Evolutionary conservation across 2,329 filamentous ascomycete species (phyloP).

Genomic region (Fusarium odoratissimum): DNA sequence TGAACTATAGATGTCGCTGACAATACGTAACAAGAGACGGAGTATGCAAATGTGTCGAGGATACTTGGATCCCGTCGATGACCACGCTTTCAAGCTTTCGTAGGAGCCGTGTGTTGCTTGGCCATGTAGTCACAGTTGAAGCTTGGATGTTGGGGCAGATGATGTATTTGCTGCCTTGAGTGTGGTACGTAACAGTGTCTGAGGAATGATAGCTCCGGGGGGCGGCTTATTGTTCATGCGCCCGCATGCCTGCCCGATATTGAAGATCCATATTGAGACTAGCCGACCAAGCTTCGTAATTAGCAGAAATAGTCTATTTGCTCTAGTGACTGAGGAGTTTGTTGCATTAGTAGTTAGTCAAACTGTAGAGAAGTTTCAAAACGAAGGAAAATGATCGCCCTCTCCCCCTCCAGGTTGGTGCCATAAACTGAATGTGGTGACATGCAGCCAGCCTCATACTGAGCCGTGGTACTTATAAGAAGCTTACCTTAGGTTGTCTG

Average conservation of each 20-base stretch:
- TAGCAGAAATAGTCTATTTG: not conserved
- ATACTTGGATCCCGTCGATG: slow-evolving; percentile 15
- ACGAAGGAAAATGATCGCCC: not conserved
- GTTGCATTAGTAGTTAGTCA: not conserved
- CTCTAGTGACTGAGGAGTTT: not conserved
- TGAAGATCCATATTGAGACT: slow-evolving; percentile 7
- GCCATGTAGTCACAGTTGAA: slow-evolving; percentile 14
- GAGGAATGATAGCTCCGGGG: slow-evolving; percentile 33
- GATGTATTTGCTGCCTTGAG: slow-evolving; percentile 35
- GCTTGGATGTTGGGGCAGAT: slow-evolving; percentile 29
- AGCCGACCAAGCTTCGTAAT: slow-evolving; percentile 4
- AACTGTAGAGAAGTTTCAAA: not conserved
- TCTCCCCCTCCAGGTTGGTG: not conserved
- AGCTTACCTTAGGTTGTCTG: not conserved
- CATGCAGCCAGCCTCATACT: not conserved
- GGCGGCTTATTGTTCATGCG: slow-evolving; percentile 47
- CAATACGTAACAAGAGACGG: slow-evolving; percentile 3
- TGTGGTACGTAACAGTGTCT: slow-evolving; percentile 26
- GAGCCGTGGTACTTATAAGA: not conserved
- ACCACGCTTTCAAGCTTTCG: slow-evolving; percentile 23
- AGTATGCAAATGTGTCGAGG: slow-evolving; percentile 12
- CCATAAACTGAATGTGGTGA: not conserved
- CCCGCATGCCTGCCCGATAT: slow-evolving; percentile 10
- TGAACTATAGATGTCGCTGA: slow-evolving; percentile 2
- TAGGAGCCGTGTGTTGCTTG: slow-evolving; percentile 5